Percentiles rank a stretch among this genome's conserved stretches.
Evolutionary conservation across 129 eudicot genomes (phyloP).

Genomic region (Solidago caesia): DNA sequence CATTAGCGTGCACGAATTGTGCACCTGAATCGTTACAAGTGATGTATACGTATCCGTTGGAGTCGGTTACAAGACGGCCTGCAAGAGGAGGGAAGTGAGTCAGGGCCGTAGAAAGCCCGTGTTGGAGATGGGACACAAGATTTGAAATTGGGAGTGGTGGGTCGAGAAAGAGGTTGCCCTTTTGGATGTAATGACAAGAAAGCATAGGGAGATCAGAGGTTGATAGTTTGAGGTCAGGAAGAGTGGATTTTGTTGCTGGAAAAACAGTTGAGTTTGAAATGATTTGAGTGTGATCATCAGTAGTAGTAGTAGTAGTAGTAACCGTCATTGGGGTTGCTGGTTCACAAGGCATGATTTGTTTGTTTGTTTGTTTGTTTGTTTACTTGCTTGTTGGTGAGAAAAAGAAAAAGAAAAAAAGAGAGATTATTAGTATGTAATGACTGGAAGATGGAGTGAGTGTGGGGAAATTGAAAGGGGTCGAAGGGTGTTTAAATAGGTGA

Average conservation of each 20-base stretch:
- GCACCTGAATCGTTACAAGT: conserved; percentile 74
- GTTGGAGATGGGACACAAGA: conserved; percentile 40
- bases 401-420: not conserved
- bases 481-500: conserved; percentile 34
- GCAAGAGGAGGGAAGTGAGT: conserved; percentile 75
- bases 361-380: not conserved
- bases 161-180: conserved; percentile 61
- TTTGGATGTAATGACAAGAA: conserved; percentile 83
- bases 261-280: conserved; percentile 41
- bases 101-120: conserved; percentile 42
- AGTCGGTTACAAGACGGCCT: conserved; percentile 65
- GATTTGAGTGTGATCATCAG: conserved; percentile 10
- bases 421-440: not conserved
- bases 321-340: conserved; percentile 2
- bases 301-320: too few species aligned
- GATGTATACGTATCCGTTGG: conserved; percentile 59
- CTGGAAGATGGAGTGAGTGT: not conserved
- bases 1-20: conserved; percentile 56
- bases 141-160: conserved; percentile 35
- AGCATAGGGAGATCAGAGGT: conserved; percentile 88
- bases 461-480: conserved; percentile 10
- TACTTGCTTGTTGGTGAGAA: not conserved
- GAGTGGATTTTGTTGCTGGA: conserved; percentile 45
- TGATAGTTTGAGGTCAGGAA: conserved; percentile 55
- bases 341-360: conserved; percentile 40